Evolutionary conservation across 1,139 yeast genomes (phyloP), one percentile per base, ranked within the genome.

Genomic region (Meyerozyma carpophila): DNA sequence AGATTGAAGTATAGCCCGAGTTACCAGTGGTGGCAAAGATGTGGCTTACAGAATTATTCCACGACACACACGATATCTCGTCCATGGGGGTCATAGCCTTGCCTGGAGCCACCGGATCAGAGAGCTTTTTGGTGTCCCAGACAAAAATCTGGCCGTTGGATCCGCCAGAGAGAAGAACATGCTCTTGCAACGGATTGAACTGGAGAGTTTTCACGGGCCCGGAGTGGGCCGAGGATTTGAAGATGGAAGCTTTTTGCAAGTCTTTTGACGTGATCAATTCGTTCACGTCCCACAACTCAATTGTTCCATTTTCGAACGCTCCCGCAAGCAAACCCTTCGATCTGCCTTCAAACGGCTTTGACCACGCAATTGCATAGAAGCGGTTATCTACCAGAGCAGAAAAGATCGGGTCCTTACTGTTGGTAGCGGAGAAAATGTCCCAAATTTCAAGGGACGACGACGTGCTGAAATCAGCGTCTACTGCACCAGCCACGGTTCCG

Each of bases 401-500:
- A 48, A 77, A 75, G 31, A 79, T 57, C 3, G 93, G 86, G 39
- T 70, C 66, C 48, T 60, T 64, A 39, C 55, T 55, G 45, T 61
- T 54, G 39, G 65, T 46, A 51, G 73, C 59, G 29, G 81, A 65
- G 49, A 89, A 77, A 7, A 86, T 75, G 52, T 82, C 82, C 88
- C 95, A 86, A 49, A 93, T 72, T 56, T 89, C 94, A 48, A 93
- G 69, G 26, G 77, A 68, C 3, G 96, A 83, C 32, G 82, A 75
- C 32, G 95, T 81, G 41, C 91, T 82, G 65, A 91, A 90, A 58
- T 85, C 81, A 41, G 86, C 87, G 59, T 89, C 97, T 54, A 93
- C 85, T 13, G 97, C 95, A 13, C 98, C 98, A 0, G 98, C 93
- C 18, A 88, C 88, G 0, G 97, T 85, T 37, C 96, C 98, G 1